Conservation (phyloP, 768 basidiomycete species). For the Mycena polygramma region DNA sequence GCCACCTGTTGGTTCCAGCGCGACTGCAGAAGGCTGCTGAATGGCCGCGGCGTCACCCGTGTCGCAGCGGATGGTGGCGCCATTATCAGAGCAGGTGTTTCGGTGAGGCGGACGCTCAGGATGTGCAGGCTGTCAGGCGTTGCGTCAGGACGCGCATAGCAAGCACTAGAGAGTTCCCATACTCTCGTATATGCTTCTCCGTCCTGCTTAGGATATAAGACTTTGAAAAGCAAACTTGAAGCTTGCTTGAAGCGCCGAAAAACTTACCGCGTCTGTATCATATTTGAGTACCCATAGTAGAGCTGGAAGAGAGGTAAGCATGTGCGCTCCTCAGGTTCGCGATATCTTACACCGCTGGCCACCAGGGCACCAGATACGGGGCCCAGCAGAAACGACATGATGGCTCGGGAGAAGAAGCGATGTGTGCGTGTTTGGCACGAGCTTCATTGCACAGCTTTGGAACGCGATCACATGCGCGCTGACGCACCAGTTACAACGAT, state of each 20-base stretch:
- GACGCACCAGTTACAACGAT: no score
- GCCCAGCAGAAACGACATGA: no score
- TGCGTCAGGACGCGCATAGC: background rate
- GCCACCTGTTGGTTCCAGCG: slow-evolving; percentile 73
- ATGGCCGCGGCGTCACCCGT: slow-evolving; percentile 62
- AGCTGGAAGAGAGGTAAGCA: slow-evolving; percentile 52
- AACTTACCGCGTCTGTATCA: slow-evolving; percentile 69
- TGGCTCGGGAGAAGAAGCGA: no score
- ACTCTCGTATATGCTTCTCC: slow-evolving; percentile 69
- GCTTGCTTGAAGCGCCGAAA: background rate
- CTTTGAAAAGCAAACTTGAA: background rate
- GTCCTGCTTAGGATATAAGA: slow-evolving; percentile 54
- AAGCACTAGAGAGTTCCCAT: slow-evolving; percentile 39
- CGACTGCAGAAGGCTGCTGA: slow-evolving; percentile 62
- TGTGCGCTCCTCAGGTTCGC: background rate
- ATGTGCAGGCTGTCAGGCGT: slow-evolving; percentile 56
- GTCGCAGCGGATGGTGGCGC: slow-evolving; percentile 68
- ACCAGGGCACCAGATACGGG: no score
- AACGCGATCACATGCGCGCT: no score
- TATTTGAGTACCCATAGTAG: slow-evolving; percentile 79
- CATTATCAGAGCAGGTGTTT: slow-evolving; percentile 59
- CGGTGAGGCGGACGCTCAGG: slow-evolving; percentile 64
- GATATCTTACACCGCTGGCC: slow-evolving; percentile 37
- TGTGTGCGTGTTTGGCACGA: no score
- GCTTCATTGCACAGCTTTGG: no score